These are phyloP conservation scores for Tetrapyrgos nigripes DNA, from an alignment of 1,284 basidiomycete species.

Conservation along the genomic window DNA sequence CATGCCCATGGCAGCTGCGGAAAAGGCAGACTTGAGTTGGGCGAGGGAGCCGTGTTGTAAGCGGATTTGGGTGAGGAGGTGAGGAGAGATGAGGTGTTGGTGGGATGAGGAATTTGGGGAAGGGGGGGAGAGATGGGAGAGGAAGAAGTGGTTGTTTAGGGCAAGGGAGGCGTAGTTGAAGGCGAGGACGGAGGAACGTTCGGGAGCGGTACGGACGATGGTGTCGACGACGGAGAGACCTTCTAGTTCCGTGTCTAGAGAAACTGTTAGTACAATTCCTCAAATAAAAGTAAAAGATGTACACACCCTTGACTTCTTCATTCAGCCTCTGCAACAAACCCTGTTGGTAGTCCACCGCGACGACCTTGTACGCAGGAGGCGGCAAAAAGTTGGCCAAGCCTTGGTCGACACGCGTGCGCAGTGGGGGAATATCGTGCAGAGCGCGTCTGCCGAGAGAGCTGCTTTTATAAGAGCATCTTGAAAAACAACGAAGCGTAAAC, in stretches of 20 bases:
- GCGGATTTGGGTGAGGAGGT: conserved; percentile 51
- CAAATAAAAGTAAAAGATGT: background rate
- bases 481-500: background rate
- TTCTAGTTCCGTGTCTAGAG: conserved; percentile 63
- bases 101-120: conserved; percentile 18
- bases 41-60: conserved; percentile 67
- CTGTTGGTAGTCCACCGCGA: conserved; percentile 84
- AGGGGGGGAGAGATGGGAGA: conserved; percentile 78
- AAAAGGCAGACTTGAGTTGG: conserved; percentile 80
- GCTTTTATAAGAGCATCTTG: background rate
- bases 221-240: conserved; percentile 75
- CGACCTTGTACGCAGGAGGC: conserved; percentile 65
- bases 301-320: conserved; percentile 73
- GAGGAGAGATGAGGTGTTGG: conserved; percentile 40
- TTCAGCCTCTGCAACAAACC: conserved; percentile 80
- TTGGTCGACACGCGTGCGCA: conserved; percentile 70
- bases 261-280: background rate
- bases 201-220: conserved; percentile 72
- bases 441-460: background rate
- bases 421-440: conserved; percentile 60
- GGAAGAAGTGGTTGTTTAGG: conserved; percentile 96
- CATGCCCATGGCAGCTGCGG: conserved; percentile 80
- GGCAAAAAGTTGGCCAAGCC: conserved; percentile 81
- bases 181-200: conserved; percentile 69
- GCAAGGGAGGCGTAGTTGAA: conserved; percentile 95